Base-by-base conservation (phyloP, 495 filamentous ascomycete genomes). In the Acidiella bohemica region DNA sequence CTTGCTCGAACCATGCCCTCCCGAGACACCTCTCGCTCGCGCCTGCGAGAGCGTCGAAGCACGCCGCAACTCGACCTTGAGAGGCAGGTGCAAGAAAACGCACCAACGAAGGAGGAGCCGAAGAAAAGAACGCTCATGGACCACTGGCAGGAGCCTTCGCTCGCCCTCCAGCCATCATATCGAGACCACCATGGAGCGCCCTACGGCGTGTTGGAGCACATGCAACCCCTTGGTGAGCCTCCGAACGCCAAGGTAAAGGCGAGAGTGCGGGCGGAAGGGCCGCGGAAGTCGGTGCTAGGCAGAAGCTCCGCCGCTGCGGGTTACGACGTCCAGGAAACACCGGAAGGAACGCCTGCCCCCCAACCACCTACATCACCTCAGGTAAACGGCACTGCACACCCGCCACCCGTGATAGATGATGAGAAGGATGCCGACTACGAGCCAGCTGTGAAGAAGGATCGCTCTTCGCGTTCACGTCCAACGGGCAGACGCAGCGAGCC, bases 141-240 rank as follows among this genome's bases (percentile, higher is more conserved):
- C 36, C 61, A 65, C 31, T 88, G 84, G 83, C 58, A 70, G 31
- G 84, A 92, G 59, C 84, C 84, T 3, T 66, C 73, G 5, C 49
- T 78, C 26, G 70, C 66, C 20, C 76, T 80, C 45, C 59, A 57
- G 19, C 71, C 84, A 1, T 83, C 78, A 46, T 88, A 75, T 55
- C 66, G 71, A 57, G 84, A 88, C 41, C 59, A 70, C 51, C 49
- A 51, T 32, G 76, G 68, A 44, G 61, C 74, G 45, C 61, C 74
- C 21, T 66, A 73, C 47, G 75, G 75, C 35, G 76, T 81, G 4
- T 59, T 81, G 9, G 75, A 75, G 56, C 70, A 72, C 48, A 84
- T 85, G 80, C 70, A 68, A 28, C 71, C 80, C 20, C 59, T 85
- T 4, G 80, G 80, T 26, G 67, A 67, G 19, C 59, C 70, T 33